These are phyloP conservation scores for Penicillium canescens DNA, from an alignment of 495 filamentous ascomycete genomes.

Conservation along the genomic window DNA sequence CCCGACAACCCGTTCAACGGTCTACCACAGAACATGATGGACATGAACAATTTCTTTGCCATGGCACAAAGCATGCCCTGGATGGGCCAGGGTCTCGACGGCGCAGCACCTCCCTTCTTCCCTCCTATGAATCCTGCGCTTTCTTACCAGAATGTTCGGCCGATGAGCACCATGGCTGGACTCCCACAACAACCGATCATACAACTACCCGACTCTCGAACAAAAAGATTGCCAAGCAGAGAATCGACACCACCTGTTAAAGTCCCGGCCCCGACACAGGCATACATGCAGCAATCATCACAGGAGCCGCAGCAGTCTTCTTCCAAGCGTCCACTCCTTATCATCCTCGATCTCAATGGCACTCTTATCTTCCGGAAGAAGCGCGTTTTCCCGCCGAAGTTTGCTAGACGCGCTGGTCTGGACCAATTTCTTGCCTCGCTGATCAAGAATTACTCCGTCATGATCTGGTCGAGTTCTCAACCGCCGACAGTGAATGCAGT, in stretches of 20 bases:
- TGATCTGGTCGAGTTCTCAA: slow-evolving; percentile 88
- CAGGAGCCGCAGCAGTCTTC: slow-evolving; percentile 22
- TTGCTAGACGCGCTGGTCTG: slow-evolving; percentile 62
- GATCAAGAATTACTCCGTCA: slow-evolving; percentile 67
- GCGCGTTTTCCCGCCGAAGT: slow-evolving; percentile 46
- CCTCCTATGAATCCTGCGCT: slow-evolving; percentile 11
- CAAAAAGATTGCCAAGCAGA: slow-evolving; percentile 7
- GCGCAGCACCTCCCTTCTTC: slow-evolving; percentile 2
- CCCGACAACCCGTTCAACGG: slow-evolving; percentile 16
- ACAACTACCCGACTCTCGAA: not conserved
- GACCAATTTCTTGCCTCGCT: slow-evolving; percentile 65
- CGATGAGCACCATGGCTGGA: slow-evolving; percentile 22
- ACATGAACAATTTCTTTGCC: slow-evolving; percentile 1
- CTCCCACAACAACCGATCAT: not conserved
- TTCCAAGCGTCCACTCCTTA: slow-evolving; percentile 55
- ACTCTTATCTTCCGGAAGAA: slow-evolving; percentile 74
- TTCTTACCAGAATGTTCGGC: slow-evolving; percentile 5
- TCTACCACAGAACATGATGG: slow-evolving; percentile 15
- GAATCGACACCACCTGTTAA: slow-evolving; percentile 12
- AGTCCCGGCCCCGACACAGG: slow-evolving; percentile 32
- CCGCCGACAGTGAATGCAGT: slow-evolving; percentile 68
- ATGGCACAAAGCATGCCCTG: slow-evolving; percentile 8
- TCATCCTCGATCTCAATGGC: slow-evolving; percentile 92
- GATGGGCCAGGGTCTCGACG: slow-evolving; percentile 6
- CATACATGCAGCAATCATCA: slow-evolving; percentile 48